A percentile compares a stretch with the other conserved stretches of the same genome.
Conservation (phyloP, 2,329 filamentous ascomycete genomes). For the Aspergillus pseudoglaucus region DNA sequence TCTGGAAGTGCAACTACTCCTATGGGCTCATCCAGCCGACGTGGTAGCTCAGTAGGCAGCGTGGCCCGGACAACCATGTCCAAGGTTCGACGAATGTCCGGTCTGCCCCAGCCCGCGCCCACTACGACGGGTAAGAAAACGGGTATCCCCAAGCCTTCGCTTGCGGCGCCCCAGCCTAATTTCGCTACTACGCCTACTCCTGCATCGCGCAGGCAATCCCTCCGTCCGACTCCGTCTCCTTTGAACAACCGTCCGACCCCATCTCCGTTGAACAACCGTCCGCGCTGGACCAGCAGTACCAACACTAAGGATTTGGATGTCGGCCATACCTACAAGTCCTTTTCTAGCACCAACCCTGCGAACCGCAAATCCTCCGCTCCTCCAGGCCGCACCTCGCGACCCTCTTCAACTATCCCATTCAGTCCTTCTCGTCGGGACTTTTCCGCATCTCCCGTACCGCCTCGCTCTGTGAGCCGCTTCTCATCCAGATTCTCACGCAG, state of each 20-base stretch:
- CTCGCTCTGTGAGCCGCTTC: conserved; percentile 28
- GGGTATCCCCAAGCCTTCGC: conserved; percentile 29
- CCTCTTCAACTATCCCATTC: conserved; percentile 36
- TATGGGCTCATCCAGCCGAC: conserved; percentile 39
- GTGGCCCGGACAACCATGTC: conserved; percentile 34
- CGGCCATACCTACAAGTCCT: conserved; percentile 62
- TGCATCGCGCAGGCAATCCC: conserved; percentile 30
- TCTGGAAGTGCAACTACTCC: conserved; percentile 47
- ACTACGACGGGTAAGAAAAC: conserved; percentile 29
- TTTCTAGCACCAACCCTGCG: conserved; percentile 55
- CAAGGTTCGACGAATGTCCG: conserved; percentile 42
- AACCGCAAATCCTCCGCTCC: conserved; percentile 31
- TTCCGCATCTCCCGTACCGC: conserved; percentile 34
- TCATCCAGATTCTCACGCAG: conserved; percentile 29
- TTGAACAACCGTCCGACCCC: conserved; percentile 53
- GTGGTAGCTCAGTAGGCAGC: conserved; percentile 40
- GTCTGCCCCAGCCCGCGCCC: conserved; percentile 35
- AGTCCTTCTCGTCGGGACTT: conserved; percentile 38
- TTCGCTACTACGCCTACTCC: conserved; percentile 50
- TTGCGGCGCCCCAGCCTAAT: conserved; percentile 31
- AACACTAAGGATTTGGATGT: conserved; percentile 58
- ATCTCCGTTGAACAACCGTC: conserved; percentile 48
- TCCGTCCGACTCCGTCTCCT: conserved; percentile 38
- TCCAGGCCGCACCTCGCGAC: conserved; percentile 25
- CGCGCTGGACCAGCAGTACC: conserved; percentile 65